Base-by-base conservation (phyloP, 306 rosid genomes). In the Quercus mongolica region DNA sequence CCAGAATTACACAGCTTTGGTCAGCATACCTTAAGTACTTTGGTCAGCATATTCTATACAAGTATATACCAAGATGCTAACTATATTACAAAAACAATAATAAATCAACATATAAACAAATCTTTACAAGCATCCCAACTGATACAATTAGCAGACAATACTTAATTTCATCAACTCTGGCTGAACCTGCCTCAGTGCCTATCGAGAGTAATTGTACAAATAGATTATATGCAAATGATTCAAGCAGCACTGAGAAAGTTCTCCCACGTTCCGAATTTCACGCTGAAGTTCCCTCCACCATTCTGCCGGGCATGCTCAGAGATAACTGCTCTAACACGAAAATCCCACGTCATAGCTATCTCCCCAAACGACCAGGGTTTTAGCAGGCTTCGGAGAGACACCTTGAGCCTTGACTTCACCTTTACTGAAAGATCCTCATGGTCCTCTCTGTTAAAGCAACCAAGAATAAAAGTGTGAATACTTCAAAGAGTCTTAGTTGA, bases 271-370 rank as follows among this genome's bases (percentile, higher is more conserved):
- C 28, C 28, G 28, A 26, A 26, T 26, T 59, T 83, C 11, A 89
- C 80, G 84, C 83, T 84, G 62, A 89, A 84, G 67, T 71, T 87
- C 61, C 89, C 93, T 57, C 90, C 96, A n/a, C 89, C 96, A n/a
- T 19, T 21, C 25, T 49, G 41, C 31, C 49, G 21, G n/a, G 87
- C 90, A 78, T 77, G 74, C 62, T 91, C 92, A 30, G 46, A 21
- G 33, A 89, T n/a, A 64, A 78, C 82, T n/a, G 77, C 86, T 51
- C 86, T 81, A 56, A 80, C 86, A 52, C 87, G 86, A 11, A 1
- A 15, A 12, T 85, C 89, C 96, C 96, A 89, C 11, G 57, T 74
- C 31, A 30, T 79, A 12, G 88, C 87, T 69, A 87, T 65, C 81
- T 78, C 79, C 51, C 75, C 31, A 4, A 91, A 46, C 5, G 90